A percentile compares a stretch with the other conserved stretches of the same genome.
Evolutionary conservation across 1,284 basidiomycete species (phyloP).

Genomic region (Irpex sp.): DNA sequence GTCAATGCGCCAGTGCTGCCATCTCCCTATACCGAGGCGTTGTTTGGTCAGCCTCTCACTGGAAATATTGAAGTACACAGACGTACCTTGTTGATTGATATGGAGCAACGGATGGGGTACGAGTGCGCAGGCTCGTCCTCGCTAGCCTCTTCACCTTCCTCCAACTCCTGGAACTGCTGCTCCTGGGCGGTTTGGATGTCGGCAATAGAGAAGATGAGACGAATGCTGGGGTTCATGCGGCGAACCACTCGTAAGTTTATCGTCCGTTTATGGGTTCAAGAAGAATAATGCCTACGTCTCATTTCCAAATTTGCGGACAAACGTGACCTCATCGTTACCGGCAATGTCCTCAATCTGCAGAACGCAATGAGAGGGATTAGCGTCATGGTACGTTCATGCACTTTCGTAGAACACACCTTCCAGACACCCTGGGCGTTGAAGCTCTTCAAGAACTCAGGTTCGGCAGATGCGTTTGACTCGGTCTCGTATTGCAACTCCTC

Average conservation of each 20-base stretch:
- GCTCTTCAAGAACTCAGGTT: slow-evolving; percentile 76
- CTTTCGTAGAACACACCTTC: slow-evolving; percentile 45
- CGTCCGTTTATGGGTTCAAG: background rate
- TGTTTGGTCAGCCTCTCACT: slow-evolving; percentile 7
- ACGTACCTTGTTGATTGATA: slow-evolving; percentile 81
- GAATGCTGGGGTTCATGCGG: slow-evolving; percentile 46
- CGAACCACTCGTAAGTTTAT: background rate
- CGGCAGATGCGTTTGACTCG: slow-evolving; percentile 48
- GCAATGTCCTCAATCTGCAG: slow-evolving; percentile 66
- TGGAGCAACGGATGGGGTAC: slow-evolving; percentile 75
- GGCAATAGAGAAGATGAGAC: slow-evolving; percentile 80
- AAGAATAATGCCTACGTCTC: slow-evolving; percentile 65
- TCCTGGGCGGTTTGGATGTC: slow-evolving; percentile 59
- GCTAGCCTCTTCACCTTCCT: slow-evolving; percentile 33
- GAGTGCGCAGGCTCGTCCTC: slow-evolving; percentile 39
- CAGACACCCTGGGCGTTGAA: slow-evolving; percentile 80
- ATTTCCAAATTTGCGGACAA: slow-evolving; percentile 86
- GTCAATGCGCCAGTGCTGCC: slow-evolving; percentile 61
- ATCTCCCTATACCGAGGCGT: background rate
- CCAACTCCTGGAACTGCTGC: slow-evolving; percentile 39
- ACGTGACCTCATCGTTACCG: slow-evolving; percentile 81
- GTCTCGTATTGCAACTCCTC: slow-evolving; percentile 88
- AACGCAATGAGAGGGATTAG: background rate
- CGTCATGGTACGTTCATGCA: background rate
- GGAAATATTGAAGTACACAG: slow-evolving; percentile 6